A percentile compares a stretch with the other conserved stretches of the same genome.
Conservation (phyloP, 345 rosid species). For the Boechera retrofracta region DNA sequence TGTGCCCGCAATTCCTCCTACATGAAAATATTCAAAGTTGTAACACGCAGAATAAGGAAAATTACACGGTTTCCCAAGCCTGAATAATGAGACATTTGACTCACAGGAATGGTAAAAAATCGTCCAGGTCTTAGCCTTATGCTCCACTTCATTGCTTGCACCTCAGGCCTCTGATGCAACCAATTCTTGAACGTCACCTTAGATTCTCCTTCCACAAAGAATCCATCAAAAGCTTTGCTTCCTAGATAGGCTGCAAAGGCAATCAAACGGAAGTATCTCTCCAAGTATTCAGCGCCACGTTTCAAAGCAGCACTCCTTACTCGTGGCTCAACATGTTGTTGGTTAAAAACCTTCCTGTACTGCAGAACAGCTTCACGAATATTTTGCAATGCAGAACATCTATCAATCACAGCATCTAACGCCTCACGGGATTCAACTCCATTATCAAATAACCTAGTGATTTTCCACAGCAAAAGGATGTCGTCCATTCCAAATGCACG, state of each 20-base stretch:
- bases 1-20: slow-evolving; percentile 89
- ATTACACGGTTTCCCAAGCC: background rate
- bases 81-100: slow-evolving; percentile 35
- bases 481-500: slow-evolving; percentile 90
- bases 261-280: slow-evolving; percentile 87
- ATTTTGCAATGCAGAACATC: slow-evolving; percentile 97
- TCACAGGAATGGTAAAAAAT: slow-evolving; percentile 86
- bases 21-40: slow-evolving; percentile 33
- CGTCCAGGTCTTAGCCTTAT: slow-evolving; percentile 92
- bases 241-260: slow-evolving; percentile 99
- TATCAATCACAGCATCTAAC: slow-evolving; percentile 86
- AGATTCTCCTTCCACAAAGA: slow-evolving; percentile 75
- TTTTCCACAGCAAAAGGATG: slow-evolving; percentile 83
- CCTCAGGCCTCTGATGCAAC: slow-evolving; percentile 91
- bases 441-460: slow-evolving; percentile 89
- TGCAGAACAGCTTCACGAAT: slow-evolving; percentile 91
- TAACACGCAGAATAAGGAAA: slow-evolving; percentile 8
- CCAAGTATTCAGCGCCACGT: slow-evolving; percentile 97
- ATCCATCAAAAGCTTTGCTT: slow-evolving; percentile 90
- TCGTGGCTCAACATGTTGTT: slow-evolving; percentile 90
- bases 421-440: slow-evolving; percentile 94
- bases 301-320: slow-evolving; percentile 85
- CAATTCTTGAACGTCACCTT: slow-evolving; percentile 86
- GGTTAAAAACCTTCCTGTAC: slow-evolving; percentile 87
- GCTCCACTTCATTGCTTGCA: slow-evolving; percentile 98